Evolutionary conservation across 768 basidiomycete species (phyloP), one percentile per base, ranked within the genome.

Genomic region (Suillus fuscotomentosus): DNA sequence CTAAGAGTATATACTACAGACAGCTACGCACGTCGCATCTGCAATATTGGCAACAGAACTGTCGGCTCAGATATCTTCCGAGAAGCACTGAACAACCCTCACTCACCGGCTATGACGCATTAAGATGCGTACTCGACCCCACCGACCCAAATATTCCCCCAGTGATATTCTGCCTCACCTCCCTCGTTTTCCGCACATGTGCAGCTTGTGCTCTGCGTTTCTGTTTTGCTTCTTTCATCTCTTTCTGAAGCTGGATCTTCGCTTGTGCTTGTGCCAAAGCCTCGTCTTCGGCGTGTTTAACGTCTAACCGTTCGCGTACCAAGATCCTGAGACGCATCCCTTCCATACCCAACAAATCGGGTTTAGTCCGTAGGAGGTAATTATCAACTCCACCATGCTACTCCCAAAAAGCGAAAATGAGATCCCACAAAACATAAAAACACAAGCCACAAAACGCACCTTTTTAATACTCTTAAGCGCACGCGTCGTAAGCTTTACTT

Each of bases 391-490:
- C 87, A n/a, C 88, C 88, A 66, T 87, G 79, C 89, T 89, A 56
- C 47, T 45, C 22, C 27, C 48, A 22, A 22, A 43, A 17, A 0
- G 13, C 13, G 54, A 31, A 56, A 14, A 61, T 65, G 56, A 67
- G 56, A 31, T 9, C 9, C 34, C 22, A 31, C 31, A 31, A 31
- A 24, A 24, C 8, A 4, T 15, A 7, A 5, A 24, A 8, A 39
- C 5, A 31, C 20, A 34, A 11, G 7, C 59, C 7, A 17, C 55
- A 13, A 10, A 13, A 36, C 15, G 22, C 65, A 91, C 92, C 85
- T 94, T 95, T 72, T 92, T 88, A 53, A 96, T 92, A 9, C 91
- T 93, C 75, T 84, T 86, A 71, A 96, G 73, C 4, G 92, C 92
- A 34, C 89, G 78, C 36, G 90, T 86, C 1, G 93, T 92, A 60